Base-by-base conservation (phyloP, 2,329 filamentous ascomycete genomes). In the Diaporthe capsici region DNA sequence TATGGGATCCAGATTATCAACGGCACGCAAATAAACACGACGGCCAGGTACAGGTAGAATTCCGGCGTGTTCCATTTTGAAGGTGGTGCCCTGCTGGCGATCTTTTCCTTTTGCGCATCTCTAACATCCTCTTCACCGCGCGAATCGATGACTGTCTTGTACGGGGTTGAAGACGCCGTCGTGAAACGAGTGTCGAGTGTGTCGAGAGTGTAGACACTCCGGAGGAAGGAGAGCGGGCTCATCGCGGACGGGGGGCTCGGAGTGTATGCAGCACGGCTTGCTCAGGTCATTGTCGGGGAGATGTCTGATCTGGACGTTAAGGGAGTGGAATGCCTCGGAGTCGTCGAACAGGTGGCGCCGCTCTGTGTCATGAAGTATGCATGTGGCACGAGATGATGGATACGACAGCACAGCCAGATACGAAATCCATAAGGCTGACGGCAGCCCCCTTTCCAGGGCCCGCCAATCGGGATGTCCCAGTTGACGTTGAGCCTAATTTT, bases 1-100 rank as follows among this genome's bases (percentile, higher is more conserved):
- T 95, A 94, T 13, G 94, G 93, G n/a, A 93, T 88, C 87, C 95
- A 98, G 85, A 98, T 95, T 96, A 99, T 99, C 80, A 92, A 90
- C 12, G 95, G 95, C 37, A 98, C 88, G 73, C 88, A 88, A 8
- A 90, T 82, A 42, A 89, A 77, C 80, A 98, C 90, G 78, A 94
- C 85, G 28, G 93, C 65, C 79, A 92, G 94, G 86, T 99, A 98
- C 72, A 95, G 80, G 82, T 91, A 93, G 86, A 97, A 98, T 85
- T 99, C 97, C 3, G 90, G 89, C 0, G 95, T 97, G 34, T 89
- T 91, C 96, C 96, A 99, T 92, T 90, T 93, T 58, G 96, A 90
- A 49, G 92, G 90, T 77, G 90, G 88, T 73, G 84, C 88, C 81
- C 83, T 82, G 57, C 81, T 82, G 76, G 83, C 84, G 63, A 82